Evolutionary conservation across 192 early-diverging fungal species (phyloP).

Genomic region (Coemansia nantahalensis): DNA sequence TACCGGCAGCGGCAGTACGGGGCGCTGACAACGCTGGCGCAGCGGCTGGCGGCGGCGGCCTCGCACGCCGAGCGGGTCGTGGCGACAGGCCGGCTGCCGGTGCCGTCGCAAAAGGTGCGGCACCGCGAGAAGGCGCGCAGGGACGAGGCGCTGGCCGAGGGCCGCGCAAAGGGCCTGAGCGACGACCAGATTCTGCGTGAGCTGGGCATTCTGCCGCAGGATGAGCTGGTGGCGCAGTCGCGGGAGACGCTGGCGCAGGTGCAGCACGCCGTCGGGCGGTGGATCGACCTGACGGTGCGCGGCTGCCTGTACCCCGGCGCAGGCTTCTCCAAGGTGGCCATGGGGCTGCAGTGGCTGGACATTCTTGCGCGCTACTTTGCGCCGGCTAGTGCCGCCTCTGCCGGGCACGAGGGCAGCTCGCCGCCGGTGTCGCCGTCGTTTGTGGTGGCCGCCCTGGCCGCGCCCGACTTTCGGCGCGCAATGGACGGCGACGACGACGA

Average conservation of each 20-base stretch:
- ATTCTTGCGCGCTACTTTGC: slow-evolving; percentile 37
- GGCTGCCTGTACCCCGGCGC: slow-evolving; percentile 51
- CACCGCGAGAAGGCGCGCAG: slow-evolving; percentile 39
- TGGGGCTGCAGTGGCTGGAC: slow-evolving; percentile 47
- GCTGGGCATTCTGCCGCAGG: slow-evolving; percentile 30
- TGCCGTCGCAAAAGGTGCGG: slow-evolving; percentile 43
- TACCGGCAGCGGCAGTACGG: slow-evolving; percentile 76
- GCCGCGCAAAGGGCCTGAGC: slow-evolving; percentile 13
- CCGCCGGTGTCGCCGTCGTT: slow-evolving; percentile 25
- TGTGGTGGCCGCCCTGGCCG: slow-evolving; percentile 14
- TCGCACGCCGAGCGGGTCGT: slow-evolving; percentile 41
- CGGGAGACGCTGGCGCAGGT: slow-evolving; percentile 6
- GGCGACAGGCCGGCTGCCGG: slow-evolving; percentile 27
- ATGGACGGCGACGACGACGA: background rate
- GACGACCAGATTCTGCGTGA: slow-evolving; percentile 40
- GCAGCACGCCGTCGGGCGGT: slow-evolving; percentile 20
- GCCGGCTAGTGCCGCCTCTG: slow-evolving; percentile 9
- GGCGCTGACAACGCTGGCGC: slow-evolving; percentile 59
- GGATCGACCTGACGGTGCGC: slow-evolving; percentile 47
- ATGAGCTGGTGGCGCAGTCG: slow-evolving; percentile 37
- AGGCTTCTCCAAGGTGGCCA: slow-evolving; percentile 48
- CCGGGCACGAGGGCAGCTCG: slow-evolving; percentile 18
- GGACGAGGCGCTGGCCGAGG: slow-evolving; percentile 22
- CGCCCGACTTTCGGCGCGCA: slow-evolving; percentile 23
- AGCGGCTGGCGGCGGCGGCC: slow-evolving; percentile 53